Evolutionary conservation across 164 flowering plant species (phyloP).

Genomic region (Piper longum): DNA sequence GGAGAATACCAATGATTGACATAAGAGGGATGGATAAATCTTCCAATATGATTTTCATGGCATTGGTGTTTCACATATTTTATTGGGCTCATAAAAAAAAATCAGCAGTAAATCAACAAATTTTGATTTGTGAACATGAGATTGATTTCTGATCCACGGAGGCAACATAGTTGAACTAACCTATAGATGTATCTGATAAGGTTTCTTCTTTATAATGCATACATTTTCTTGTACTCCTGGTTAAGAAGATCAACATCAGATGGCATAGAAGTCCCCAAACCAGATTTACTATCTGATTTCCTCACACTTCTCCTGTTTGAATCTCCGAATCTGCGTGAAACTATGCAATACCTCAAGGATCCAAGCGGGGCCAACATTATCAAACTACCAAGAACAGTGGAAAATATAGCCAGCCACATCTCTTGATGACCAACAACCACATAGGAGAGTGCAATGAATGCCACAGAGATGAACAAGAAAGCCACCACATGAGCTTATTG

Average conservation of each 20-base stretch:
- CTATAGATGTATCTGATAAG: no score
- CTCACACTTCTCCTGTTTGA: conserved; percentile 54
- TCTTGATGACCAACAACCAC: conserved; percentile 61
- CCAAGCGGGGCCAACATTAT: conserved; percentile 82
- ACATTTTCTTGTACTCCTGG: conserved; percentile 59
- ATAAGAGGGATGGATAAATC: no score
- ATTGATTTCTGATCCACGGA: background rate
- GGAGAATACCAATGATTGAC: no score
- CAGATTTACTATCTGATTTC: conserved; percentile 35
- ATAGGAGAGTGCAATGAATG: conserved; percentile 71
- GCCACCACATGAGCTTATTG: conserved; percentile 99
- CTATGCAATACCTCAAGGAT: conserved; percentile 74
- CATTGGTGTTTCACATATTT: no score
- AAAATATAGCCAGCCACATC: conserved; percentile 59
- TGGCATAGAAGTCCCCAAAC: conserved; percentile 42
- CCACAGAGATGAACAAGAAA: conserved; percentile 68
- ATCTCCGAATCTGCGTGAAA: conserved; percentile 49
- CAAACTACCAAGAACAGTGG: conserved; percentile 53
- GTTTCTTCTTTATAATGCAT: conserved; percentile 39
- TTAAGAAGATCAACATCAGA: conserved; percentile 62
- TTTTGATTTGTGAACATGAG: no score
- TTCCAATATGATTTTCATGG: no score
- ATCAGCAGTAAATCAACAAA: no score
- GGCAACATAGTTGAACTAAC: background rate
- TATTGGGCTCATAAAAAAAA: no score